Percentiles rank a stretch among this genome's conserved stretches.
Evolutionary conservation across 2,329 filamentous ascomycete genomes (phyloP).

Genomic region (Fusarium verticillioides): DNA sequence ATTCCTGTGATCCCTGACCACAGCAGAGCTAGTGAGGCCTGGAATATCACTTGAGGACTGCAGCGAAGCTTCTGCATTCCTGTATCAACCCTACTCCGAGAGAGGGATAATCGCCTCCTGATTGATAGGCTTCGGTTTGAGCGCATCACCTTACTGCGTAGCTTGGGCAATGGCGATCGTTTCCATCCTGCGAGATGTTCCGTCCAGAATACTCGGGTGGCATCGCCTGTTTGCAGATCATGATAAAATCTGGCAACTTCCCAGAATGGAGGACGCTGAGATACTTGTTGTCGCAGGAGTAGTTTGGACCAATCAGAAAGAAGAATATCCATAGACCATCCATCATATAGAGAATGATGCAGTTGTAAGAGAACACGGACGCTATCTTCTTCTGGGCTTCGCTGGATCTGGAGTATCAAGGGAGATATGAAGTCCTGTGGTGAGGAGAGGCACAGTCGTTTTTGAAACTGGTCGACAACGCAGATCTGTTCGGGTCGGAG

Average conservation of each 20-base stretch:
- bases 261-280: conserved; percentile 67
- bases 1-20: conserved; percentile 72
- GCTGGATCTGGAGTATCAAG: conserved; percentile 67
- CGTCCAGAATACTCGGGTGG: conserved; percentile 74
- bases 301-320: conserved; percentile 71
- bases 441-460: conserved; percentile 54
- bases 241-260: conserved; percentile 65
- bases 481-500: conserved; percentile 58
- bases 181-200: conserved; percentile 69
- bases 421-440: conserved; percentile 63
- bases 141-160: conserved; percentile 45
- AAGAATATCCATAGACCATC: conserved; percentile 88
- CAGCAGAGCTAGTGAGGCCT: conserved; percentile 75
- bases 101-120: conserved; percentile 28
- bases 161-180: conserved; percentile 65
- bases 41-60: conserved; percentile 78
- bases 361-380: conserved; percentile 64
- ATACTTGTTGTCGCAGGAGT: conserved; percentile 48
- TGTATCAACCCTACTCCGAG: conserved; percentile 40
- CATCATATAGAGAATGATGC: conserved; percentile 90
- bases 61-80: conserved; percentile 57
- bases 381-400: conserved; percentile 24
- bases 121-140: conserved; percentile 25
- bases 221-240: conserved; percentile 47
- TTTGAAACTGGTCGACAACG: conserved; percentile 50